phyloP scores from a whole-genome alignment of 192 early-diverging fungal genomes.

The Phlyctochytrium planicorne region DNA sequence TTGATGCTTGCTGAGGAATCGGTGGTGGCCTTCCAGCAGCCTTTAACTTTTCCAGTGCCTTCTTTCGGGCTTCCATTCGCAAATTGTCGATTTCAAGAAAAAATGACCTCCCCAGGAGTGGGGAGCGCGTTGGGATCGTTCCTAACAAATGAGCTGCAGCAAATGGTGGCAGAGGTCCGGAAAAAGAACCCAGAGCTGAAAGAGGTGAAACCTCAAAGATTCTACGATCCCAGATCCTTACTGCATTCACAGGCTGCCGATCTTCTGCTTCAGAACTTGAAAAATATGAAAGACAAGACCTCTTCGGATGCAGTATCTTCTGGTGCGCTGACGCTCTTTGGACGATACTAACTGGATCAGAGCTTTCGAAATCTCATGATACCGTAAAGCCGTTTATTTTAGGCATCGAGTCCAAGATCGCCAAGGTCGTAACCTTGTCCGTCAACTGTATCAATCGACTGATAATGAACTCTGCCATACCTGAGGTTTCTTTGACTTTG shows the following conservation, averaged over 20 bases:
- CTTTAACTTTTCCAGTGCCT: not conserved
- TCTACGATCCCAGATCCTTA: slow-evolving; percentile 31
- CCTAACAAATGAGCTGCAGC: slow-evolving; percentile 78
- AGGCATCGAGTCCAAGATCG: slow-evolving; percentile 81
- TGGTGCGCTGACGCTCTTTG: slow-evolving; percentile 4
- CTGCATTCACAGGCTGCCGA: slow-evolving; percentile 59
- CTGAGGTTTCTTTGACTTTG: slow-evolving; percentile 51
- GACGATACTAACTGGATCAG: slow-evolving; percentile 34
- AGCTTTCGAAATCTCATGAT: slow-evolving; percentile 75
- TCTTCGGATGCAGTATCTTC: slow-evolving; percentile 22
- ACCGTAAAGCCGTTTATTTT: slow-evolving; percentile 81
- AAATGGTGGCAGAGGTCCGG: slow-evolving; percentile 81
- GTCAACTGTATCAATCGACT: slow-evolving; percentile 82
- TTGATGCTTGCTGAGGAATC: not conserved
- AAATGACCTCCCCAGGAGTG: not conserved
- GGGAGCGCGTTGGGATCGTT: slow-evolving; percentile 31
- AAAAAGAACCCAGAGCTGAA: slow-evolving; percentile 93
- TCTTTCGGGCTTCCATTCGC: not conserved
- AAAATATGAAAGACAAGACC: slow-evolving; percentile 57
- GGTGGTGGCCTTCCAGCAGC: slow-evolving; percentile 3
- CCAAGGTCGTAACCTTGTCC: slow-evolving; percentile 75
- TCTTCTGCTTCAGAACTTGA: slow-evolving; percentile 57
- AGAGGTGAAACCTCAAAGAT: too few relatives aligned
- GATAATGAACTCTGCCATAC: slow-evolving; percentile 73
- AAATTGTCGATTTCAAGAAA: too few relatives aligned